Base-by-base conservation (phyloP, 208 protist genomes). In the Trypanosoma brucei region DNA sequence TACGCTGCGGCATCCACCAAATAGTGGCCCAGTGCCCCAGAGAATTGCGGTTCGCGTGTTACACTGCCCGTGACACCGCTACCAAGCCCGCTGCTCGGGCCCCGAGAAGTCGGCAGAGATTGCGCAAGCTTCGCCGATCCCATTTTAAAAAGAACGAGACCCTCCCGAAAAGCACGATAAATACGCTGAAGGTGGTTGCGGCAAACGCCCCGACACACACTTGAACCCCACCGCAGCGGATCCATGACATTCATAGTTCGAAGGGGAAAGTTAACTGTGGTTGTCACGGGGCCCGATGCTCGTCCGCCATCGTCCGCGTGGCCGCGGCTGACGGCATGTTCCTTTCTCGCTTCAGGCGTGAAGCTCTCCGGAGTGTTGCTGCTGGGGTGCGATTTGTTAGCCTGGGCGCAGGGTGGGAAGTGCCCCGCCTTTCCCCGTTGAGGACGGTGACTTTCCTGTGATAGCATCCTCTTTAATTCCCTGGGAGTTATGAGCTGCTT, bases 221-320 rank as follows among this genome's bases (percentile, higher is more conserved):
- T 97, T 60, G 86, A 91, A 72, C 78, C 84, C 80, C 79, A 90
- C 48, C 92, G 84, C 62, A 97, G 78, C 48, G 93, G 93, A 66
- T 97, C 93, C 59, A 94, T 68, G 55, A 97, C 84, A 68, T 97
- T 97, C 79, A 96, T 89, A 52, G 67, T 80, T 6, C 86, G 84
- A 40, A 93, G 75, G 14, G 79, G 85, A 64, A 93, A 97, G 44
- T 79, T 48, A n/a, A 62, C 70, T 1, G 84, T 84, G 59, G 75
- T 86, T 50, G 82, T 88, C 14, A 75, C 85, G 5, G 82, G 76
- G 61, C 87, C 87, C 31, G 79, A 65, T 49, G 91, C 65, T 3
- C 38, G 55, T 0, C 37, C 69, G 34, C 91, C 84, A 38, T 68
- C 81, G 3, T 39, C 62, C 14, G 60, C 61, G 60, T 51, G 57